A percentile compares a stretch with the other conserved stretches of the same genome.
phyloP scores from a whole-genome alignment of 2,329 filamentous ascomycete genomes.

The Hawksworthiomyces lignivorus region DNA sequence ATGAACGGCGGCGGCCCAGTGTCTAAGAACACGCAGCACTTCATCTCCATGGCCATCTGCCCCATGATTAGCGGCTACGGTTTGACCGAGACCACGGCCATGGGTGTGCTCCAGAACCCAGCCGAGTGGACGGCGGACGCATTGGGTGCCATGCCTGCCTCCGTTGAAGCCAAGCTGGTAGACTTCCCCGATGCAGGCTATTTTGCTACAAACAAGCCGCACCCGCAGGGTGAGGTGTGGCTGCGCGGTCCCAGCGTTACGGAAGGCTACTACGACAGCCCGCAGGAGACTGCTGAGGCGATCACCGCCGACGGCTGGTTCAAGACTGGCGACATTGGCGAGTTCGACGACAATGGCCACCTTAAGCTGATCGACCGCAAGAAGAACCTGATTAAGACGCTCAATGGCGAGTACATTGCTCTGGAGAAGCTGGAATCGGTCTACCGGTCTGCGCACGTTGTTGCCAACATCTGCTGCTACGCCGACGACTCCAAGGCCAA shows the following conservation, averaged over 20 bases:
- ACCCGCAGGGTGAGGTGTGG: conserved; percentile 80
- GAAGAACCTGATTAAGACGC: conserved; percentile 82
- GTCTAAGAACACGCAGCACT: conserved; percentile 75
- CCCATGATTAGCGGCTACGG: conserved; percentile 89
- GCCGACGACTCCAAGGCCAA: conserved; percentile 43
- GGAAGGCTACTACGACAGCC: conserved; percentile 67
- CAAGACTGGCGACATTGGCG: conserved; percentile 78
- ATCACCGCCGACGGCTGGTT: conserved; percentile 75
- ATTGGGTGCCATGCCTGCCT: conserved; percentile 66
- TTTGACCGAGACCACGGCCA: conserved; percentile 75
- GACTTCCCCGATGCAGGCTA: conserved; percentile 82
- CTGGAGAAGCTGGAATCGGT: conserved; percentile 61
- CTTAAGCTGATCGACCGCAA: conserved; percentile 74
- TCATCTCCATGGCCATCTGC: conserved; percentile 81
- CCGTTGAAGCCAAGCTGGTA: conserved; percentile 75
- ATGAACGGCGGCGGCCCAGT: conserved; percentile 83
- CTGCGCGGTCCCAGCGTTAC: conserved; percentile 70
- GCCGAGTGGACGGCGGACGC: conserved; percentile 68
- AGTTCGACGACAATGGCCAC: conserved; percentile 65
- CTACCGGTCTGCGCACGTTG: conserved; percentile 42
- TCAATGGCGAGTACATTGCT: conserved; percentile 76
- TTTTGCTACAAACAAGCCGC: conserved; percentile 63
- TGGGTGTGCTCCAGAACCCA: conserved; percentile 69
- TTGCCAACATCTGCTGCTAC: conserved; percentile 50
- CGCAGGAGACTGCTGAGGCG: conserved; percentile 64